phyloP scores from a whole-genome alignment of 805 yeast genomes.

The Yamadazyma akitaensis region DNA sequence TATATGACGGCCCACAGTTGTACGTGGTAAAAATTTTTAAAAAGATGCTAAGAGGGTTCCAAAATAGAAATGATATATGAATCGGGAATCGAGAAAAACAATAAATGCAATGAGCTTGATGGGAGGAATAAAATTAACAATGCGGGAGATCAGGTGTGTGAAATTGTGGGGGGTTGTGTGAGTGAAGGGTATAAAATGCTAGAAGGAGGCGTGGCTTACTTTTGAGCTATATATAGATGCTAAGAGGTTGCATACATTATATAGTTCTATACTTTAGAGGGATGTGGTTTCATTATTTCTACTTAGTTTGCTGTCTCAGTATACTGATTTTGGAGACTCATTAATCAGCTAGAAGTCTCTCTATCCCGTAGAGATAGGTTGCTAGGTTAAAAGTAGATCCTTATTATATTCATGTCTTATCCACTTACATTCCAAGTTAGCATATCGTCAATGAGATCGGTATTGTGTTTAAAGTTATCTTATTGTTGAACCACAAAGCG shows the following conservation, averaged over 20 bases:
- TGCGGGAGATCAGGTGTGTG: neutral
- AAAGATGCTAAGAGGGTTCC: neutral
- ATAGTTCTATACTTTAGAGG: neutral
- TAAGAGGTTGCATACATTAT: neutral
- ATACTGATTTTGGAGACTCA: too few relatives aligned
- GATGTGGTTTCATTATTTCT: too few relatives aligned
- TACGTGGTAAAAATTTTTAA: neutral
- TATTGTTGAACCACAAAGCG: too few relatives aligned
- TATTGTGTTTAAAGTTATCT: neutral
- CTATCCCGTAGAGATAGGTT: too few relatives aligned
- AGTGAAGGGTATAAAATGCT: neutral
- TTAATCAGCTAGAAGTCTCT: too few relatives aligned
- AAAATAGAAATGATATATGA: conserved; percentile 3
- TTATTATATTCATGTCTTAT: too few relatives aligned
- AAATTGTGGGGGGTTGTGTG: neutral
- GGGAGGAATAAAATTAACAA: neutral
- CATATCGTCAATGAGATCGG: neutral
- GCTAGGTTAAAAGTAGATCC: too few relatives aligned
- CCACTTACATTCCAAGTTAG: too few relatives aligned
- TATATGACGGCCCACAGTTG: neutral
- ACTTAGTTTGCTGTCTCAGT: too few relatives aligned
- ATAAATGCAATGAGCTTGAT: conserved; percentile 2
- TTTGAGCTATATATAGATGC: neutral
- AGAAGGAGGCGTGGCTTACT: neutral
- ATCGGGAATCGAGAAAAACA: conserved; percentile 6